phyloP scores from a whole-genome alignment of 306 rosid genomes.

The Begonia loranthoides region DNA sequence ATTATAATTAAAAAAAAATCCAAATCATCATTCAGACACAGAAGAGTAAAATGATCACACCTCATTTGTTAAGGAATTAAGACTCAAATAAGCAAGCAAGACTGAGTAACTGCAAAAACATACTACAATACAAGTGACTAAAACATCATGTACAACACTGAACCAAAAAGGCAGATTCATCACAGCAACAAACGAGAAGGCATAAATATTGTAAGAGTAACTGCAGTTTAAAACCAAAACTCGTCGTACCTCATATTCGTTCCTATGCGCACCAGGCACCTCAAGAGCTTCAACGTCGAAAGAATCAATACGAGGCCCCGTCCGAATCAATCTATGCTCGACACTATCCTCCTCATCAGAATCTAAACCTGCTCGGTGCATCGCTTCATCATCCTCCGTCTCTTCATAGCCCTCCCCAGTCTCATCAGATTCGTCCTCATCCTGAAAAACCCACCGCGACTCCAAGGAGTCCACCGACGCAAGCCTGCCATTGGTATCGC shows the following conservation, averaged over 20 bases:
- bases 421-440: slow-evolving; percentile 32
- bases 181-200: background rate
- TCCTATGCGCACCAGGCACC: slow-evolving; percentile 67
- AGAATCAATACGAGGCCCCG: slow-evolving; percentile 89
- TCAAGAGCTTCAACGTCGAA: slow-evolving; percentile 98
- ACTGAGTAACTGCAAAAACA: too few species aligned
- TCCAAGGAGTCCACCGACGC: slow-evolving; percentile 36
- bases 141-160: too few species aligned
- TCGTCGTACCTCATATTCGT: slow-evolving; percentile 53
- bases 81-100: too few species aligned
- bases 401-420: slow-evolving; percentile 24
- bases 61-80: too few species aligned
- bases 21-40: too few species aligned
- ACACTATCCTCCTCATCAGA: slow-evolving; percentile 66
- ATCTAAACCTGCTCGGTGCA: slow-evolving; percentile 24
- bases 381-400: background rate
- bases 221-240: slow-evolving; percentile 1
- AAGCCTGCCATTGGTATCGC: slow-evolving; percentile 20
- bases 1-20: too few species aligned
- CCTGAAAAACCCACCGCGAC: slow-evolving; percentile 56
- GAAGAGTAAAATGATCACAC: too few species aligned
- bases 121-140: too few species aligned
- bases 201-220: background rate
- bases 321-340: slow-evolving; percentile 74
- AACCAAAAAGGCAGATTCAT: too few species aligned